Evolutionary conservation across 352 stramenopile genomes (phyloP).

Genomic region (Globisporangium echinulatum): DNA sequence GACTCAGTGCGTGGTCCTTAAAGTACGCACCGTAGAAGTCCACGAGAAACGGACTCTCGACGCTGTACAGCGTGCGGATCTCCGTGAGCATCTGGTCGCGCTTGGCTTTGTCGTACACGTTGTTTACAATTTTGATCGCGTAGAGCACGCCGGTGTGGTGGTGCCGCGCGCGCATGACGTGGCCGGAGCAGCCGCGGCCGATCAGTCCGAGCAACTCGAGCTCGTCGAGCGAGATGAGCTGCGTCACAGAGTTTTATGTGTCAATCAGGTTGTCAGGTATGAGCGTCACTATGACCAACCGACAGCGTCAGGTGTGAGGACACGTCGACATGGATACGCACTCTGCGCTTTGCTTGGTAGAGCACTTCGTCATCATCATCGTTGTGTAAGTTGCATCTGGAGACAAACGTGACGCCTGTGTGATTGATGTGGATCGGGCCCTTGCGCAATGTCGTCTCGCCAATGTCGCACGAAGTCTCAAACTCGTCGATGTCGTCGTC

Average conservation of each 20-base stretch:
- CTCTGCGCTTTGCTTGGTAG: constrained; percentile 10
- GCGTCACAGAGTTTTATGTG: not conserved
- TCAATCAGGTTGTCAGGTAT: not conserved
- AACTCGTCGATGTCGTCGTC: constrained; percentile 33
- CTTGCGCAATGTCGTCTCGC: constrained; percentile 68
- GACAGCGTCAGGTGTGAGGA: no score
- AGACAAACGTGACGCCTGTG: constrained; percentile 48
- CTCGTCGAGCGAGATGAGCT: constrained; percentile 41
- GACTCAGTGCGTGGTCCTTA: constrained; percentile 56
- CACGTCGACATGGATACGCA: not conserved
- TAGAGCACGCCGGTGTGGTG: constrained; percentile 30
- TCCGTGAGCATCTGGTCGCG: constrained; percentile 72
- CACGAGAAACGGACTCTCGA: constrained; percentile 58
- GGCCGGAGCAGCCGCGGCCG: constrained; percentile 53
- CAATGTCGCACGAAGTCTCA: constrained; percentile 65
- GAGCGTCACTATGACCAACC: no score
- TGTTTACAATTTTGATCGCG: constrained; percentile 66
- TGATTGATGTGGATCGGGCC: constrained; percentile 58
- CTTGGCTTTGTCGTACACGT: constrained; percentile 74
- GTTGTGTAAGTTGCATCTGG: constrained; percentile 2
- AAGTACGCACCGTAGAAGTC: constrained; percentile 71
- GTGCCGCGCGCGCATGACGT: constrained; percentile 54
- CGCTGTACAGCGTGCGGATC: constrained; percentile 70
- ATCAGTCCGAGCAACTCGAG: constrained; percentile 47
- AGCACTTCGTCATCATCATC: not conserved